Evolutionary conservation across 257 asterid species (phyloP), one percentile per base, ranked within the genome.

Genomic region (Osmanthus fragrans): DNA sequence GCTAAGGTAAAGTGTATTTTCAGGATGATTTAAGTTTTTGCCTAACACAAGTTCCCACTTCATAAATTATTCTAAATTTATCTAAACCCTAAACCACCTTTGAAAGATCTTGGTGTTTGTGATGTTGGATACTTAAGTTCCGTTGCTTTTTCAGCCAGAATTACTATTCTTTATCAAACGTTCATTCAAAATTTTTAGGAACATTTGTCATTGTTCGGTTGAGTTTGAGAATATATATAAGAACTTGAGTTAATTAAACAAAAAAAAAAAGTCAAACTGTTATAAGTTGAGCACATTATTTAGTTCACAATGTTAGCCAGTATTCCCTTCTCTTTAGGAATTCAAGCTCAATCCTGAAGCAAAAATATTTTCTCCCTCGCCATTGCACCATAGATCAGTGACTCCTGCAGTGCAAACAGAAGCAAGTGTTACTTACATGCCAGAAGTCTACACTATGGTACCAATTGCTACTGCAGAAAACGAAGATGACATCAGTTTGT

Each of bases 341-440:
- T 91, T 89, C 73, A 91, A 91, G 89, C 97, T 93, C 88, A 93
- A 93, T 82, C 98, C 98, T 32, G 90, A 87, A 83, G 98, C 98
- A 69, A 91, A 90, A 85, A 75, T 86, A 58, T 93, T 91, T 84
- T 87, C 89, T 78, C 98, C 97, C 42, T 91, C 96, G 3, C 18
- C 74, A 81, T 37, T 75, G 76, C 88, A 81, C 51, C 88, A 83
- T 67, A 88, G 84, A 84, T 71, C 86, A 3, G 88, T 73, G 65
- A 85, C 89, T 21, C 87, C 90, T 77, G 82, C 87, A 29, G 71
- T 86, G 70, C 82, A 88, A 78, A 80, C 84, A 12, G 82, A 82
- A 80, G 84, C 85, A 18, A 84, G 72, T 83, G 82, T 84, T 82
- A 68, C 87, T 73, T 86, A 82, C 82, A 37, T 78, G 76, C 78